Evolutionary conservation across 2,329 filamentous ascomycete species (phyloP).

Genomic region (Diplodia corticola): DNA sequence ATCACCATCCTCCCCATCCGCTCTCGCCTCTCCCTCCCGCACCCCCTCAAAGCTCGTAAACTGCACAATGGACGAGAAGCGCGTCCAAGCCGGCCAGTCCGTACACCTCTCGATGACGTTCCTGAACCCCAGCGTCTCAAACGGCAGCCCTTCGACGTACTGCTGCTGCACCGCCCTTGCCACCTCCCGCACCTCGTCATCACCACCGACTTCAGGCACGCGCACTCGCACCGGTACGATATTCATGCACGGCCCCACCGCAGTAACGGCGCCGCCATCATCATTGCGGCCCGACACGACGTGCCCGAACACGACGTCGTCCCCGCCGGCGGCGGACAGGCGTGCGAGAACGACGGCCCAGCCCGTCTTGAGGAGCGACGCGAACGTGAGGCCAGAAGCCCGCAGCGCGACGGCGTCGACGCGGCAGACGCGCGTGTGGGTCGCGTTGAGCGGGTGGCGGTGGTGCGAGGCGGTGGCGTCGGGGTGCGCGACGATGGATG

Average conservation of each 20-base stretch:
- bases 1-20: background rate
- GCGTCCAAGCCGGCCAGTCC: slow-evolving; percentile 40
- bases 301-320: slow-evolving; percentile 46
- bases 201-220: background rate
- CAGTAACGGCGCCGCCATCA: slow-evolving; percentile 38
- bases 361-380: slow-evolving; percentile 44
- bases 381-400: slow-evolving; percentile 19
- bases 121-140: slow-evolving; percentile 16
- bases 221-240: background rate
- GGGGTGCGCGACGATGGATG: background rate
- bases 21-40: background rate
- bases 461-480: background rate
- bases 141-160: background rate
- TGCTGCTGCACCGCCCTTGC: background rate
- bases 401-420: background rate
- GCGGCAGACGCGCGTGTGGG: background rate
- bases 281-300: slow-evolving; percentile 42
- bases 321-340: slow-evolving; percentile 33
- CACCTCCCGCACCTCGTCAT: background rate
- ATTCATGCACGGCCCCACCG: slow-evolving; percentile 36
- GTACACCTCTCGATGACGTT: slow-evolving; percentile 38
- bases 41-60: slow-evolving; percentile 23
- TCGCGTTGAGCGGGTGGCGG: background rate
- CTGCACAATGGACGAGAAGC: slow-evolving; percentile 37
- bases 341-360: slow-evolving; percentile 37